Conservation (phyloP, 2,329 filamentous ascomycete genomes). For the Scopulariopsis brevicaulis region DNA sequence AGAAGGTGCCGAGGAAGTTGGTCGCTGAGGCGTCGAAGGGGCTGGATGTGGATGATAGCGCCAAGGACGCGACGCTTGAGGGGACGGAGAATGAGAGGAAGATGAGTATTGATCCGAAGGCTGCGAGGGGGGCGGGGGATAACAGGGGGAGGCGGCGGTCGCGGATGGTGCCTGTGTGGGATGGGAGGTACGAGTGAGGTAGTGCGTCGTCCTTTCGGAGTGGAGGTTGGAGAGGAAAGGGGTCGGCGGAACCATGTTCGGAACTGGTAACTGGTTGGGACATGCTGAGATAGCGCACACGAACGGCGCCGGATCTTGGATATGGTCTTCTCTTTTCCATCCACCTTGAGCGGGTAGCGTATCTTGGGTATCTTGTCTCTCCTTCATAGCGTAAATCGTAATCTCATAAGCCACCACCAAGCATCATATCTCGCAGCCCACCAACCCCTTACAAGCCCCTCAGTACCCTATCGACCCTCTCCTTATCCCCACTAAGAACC, state of each 20-base stretch:
- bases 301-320: neutral
- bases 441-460: neutral
- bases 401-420: neutral
- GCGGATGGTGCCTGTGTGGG: neutral
- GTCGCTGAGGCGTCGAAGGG: constrained; percentile 15
- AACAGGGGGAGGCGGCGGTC: neutral
- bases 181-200: too few species aligned
- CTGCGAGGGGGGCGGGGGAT: neutral
- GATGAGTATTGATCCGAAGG: constrained; percentile 17
- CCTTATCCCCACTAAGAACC: neutral
- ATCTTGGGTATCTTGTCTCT: neutral
- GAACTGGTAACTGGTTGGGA: too few species aligned
- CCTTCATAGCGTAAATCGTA: neutral
- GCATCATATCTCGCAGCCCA: neutral
- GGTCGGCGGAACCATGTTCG: too few species aligned
- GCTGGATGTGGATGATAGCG: constrained; percentile 32
- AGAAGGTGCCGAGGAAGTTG: constrained; percentile 2
- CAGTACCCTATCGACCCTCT: neutral
- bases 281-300: too few species aligned
- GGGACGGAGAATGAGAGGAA: constrained; percentile 20
- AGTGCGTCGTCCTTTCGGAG: neutral
- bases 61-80: constrained; percentile 29
- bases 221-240: neutral
- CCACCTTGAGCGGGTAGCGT: neutral
- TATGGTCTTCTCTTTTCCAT: neutral